phyloP scores from a whole-genome alignment of 305 asterid species.

The Fraxinus latifolia region DNA sequence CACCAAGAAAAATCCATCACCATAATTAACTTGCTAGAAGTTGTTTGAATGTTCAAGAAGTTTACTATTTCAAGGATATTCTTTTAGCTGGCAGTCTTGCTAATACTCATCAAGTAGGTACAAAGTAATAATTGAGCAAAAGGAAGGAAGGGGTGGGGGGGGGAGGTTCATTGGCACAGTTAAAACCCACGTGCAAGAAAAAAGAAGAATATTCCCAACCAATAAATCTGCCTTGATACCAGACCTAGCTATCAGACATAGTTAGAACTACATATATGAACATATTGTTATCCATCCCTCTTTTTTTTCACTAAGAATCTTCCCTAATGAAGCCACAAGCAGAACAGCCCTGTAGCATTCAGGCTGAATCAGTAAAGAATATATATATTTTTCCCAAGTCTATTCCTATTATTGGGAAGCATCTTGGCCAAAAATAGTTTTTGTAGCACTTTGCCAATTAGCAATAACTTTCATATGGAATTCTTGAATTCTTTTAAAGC shows the following conservation, averaged over 20 bases:
- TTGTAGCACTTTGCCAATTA: neutral
- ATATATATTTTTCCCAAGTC: neutral
- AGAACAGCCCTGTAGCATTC: conserved; percentile 18
- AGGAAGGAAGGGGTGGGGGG: neutral
- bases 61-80: conserved; percentile 2
- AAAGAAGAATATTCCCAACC: neutral
- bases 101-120: neutral
- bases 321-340: neutral
- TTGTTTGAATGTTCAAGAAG: neutral
- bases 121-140: neutral
- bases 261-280: neutral
- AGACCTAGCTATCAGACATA: neutral
- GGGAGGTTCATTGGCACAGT: neutral
- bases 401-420: neutral
- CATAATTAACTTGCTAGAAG: conserved; percentile 4
- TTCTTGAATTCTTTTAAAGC: neutral
- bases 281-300: neutral
- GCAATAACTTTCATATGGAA: neutral
- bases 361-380: neutral
- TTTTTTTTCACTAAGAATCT: neutral
- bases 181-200: neutral
- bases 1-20: neutral
- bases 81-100: conserved; percentile 4
- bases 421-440: neutral
- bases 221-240: neutral